phyloP scores from a whole-genome alignment of 1,284 basidiomycete species.

The Cryptococcus deneoformans region DNA sequence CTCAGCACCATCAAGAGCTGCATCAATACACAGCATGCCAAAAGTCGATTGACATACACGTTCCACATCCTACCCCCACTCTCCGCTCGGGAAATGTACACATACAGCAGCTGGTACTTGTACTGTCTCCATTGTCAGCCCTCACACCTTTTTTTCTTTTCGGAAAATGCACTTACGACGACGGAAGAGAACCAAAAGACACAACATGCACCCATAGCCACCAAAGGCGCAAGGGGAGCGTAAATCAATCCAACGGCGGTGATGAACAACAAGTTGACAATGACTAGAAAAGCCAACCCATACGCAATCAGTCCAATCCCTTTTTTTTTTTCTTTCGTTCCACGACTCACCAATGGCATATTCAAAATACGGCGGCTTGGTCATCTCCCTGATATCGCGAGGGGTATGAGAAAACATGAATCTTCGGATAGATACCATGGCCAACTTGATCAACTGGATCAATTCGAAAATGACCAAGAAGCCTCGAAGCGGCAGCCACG shows the following conservation, averaged over 20 bases:
- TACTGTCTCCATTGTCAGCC: constrained; percentile 34
- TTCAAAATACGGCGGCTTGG: constrained; percentile 89
- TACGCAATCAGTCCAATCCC: neutral
- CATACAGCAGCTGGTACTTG: constrained; percentile 96
- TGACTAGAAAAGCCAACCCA: constrained; percentile 13
- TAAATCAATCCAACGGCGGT: constrained; percentile 82
- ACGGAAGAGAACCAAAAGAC: constrained; percentile 68
- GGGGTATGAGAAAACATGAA: constrained; percentile 86
- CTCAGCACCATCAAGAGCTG: constrained; percentile 81
- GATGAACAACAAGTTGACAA: constrained; percentile 69
- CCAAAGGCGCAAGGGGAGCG: constrained; percentile 83
- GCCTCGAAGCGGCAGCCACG: constrained; percentile 90
- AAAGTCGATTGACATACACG: constrained; percentile 78
- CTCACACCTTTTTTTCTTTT: neutral
- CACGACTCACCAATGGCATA: constrained; percentile 50
- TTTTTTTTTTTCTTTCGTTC: neutral
- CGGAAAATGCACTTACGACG: constrained; percentile 30
- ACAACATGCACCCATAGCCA: constrained; percentile 59
- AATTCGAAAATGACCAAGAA: constrained; percentile 93
- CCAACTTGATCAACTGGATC: constrained; percentile 88
- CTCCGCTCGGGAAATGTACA: constrained; percentile 81
- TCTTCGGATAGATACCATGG: constrained; percentile 82
- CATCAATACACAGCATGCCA: constrained; percentile 73
- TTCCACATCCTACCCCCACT: constrained; percentile 94
- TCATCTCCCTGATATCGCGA: constrained; percentile 93